phyloP scores from a whole-genome alignment of 2,329 filamentous ascomycete genomes.

The Colletotrichum endophyticum region DNA sequence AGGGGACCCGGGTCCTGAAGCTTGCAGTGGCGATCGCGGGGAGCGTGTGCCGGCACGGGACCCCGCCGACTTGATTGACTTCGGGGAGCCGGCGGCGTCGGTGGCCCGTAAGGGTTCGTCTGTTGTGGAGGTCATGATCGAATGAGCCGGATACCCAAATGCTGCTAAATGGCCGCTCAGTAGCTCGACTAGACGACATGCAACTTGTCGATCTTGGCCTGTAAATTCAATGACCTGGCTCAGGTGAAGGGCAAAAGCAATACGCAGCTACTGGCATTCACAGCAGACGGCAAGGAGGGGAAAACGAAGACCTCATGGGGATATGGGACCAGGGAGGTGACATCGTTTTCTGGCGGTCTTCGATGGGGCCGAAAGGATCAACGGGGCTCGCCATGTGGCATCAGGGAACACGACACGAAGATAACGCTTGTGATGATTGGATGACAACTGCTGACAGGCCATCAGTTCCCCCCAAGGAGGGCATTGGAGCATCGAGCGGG shows the following conservation, averaged over 20 bases:
- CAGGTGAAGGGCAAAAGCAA: background rate
- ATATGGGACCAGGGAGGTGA: background rate
- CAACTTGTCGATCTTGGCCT: background rate
- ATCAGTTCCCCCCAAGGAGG: background rate
- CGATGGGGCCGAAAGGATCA: background rate
- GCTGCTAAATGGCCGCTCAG: background rate
- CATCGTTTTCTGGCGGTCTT: background rate
- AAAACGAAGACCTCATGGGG: background rate
- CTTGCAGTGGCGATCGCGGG: background rate
- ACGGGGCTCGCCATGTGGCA: background rate
- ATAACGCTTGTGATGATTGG: background rate
- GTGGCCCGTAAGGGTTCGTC: background rate
- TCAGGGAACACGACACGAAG: background rate
- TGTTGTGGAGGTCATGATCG: background rate
- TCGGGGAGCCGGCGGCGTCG: background rate
- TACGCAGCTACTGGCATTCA: background rate
- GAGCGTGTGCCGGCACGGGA: background rate
- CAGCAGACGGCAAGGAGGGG: background rate
- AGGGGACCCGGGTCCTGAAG: background rate
- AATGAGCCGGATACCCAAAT: background rate
- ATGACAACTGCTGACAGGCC: background rate
- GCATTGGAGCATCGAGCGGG: background rate
- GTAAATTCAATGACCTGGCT: background rate
- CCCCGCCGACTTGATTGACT: background rate
- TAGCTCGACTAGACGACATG: background rate